Conservation (phyloP, 495 filamentous ascomycete genomes). For the Podospora fimiseda region DNA sequence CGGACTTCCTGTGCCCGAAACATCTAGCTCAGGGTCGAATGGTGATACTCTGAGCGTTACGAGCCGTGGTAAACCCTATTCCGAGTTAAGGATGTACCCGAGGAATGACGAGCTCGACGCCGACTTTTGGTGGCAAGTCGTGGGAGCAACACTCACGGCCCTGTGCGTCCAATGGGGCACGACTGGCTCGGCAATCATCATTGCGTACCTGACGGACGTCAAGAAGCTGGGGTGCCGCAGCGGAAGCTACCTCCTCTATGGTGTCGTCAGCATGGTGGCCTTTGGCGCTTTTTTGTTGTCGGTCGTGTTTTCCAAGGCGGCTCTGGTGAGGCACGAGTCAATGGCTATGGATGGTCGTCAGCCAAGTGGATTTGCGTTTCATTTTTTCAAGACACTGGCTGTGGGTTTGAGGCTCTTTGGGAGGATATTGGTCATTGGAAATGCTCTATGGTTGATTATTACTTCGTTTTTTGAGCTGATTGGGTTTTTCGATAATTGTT, state of each 20-base stretch:
- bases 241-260: conserved; percentile 7
- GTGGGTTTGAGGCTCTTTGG: background rate
- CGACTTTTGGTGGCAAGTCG: background rate
- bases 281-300: background rate
- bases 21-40: too few species aligned
- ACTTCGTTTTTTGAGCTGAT: background rate
- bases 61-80: too few species aligned
- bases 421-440: background rate
- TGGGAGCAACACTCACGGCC: background rate
- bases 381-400: background rate
- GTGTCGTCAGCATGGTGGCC: background rate
- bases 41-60: too few species aligned
- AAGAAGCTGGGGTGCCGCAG: conserved; percentile 4
- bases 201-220: conserved; percentile 7
- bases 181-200: conserved; percentile 4
- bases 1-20: background rate
- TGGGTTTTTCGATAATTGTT: background rate
- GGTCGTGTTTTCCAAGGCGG: background rate
- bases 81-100: background rate
- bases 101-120: background rate
- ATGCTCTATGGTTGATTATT: background rate
- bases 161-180: conserved; percentile 11
- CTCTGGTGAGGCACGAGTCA: background rate
- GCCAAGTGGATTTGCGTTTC: background rate
- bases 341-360: background rate